Percentiles rank a stretch among this genome's conserved stretches.
These are phyloP conservation scores for Setaria viridis DNA, from an alignment of 202 grass and related monocot species.

Conservation along the genomic window DNA sequence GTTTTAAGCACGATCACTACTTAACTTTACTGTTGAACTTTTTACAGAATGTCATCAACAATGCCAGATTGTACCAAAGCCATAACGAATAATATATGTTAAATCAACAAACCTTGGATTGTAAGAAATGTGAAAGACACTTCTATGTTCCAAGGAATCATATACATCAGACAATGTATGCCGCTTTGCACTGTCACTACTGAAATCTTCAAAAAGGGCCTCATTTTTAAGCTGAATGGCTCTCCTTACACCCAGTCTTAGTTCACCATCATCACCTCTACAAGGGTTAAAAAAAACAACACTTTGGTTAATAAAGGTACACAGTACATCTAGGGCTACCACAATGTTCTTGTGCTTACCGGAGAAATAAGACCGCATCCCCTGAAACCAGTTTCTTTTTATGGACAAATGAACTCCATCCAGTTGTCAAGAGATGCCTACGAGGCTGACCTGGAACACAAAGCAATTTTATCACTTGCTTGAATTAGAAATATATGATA, in stretches of 20 bases:
- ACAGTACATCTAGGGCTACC: background rate
- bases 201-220: slow-evolving; percentile 55
- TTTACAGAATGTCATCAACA: background rate
- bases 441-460: slow-evolving; percentile 84
- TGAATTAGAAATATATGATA: background rate
- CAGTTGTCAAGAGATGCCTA: slow-evolving; percentile 97
- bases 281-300: slow-evolving; percentile 13
- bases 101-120: slow-evolving; percentile 79
- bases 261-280: slow-evolving; percentile 90
- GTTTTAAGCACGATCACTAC: background rate
- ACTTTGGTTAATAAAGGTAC: slow-evolving; percentile 33
- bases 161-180: slow-evolving; percentile 49
- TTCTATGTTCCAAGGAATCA: slow-evolving; percentile 66
- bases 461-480: slow-evolving; percentile 31
- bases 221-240: slow-evolving; percentile 82
- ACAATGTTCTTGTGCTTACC: slow-evolving; percentile 51
- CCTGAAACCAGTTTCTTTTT: slow-evolving; percentile 95
- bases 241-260: slow-evolving; percentile 88
- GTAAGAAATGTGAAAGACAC: slow-evolving; percentile 81
- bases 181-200: slow-evolving; percentile 46
- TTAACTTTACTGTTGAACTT: slow-evolving; percentile 12
- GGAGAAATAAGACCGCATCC: slow-evolving; percentile 88
- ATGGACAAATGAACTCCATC: slow-evolving; percentile 98
- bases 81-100: slow-evolving; percentile 21
- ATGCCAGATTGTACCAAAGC: background rate